Evolutionary conservation across 495 filamentous ascomycete genomes (phyloP), one percentile per base, ranked within the genome.

Genomic region (Pseudomonodictys pantanalensis): DNA sequence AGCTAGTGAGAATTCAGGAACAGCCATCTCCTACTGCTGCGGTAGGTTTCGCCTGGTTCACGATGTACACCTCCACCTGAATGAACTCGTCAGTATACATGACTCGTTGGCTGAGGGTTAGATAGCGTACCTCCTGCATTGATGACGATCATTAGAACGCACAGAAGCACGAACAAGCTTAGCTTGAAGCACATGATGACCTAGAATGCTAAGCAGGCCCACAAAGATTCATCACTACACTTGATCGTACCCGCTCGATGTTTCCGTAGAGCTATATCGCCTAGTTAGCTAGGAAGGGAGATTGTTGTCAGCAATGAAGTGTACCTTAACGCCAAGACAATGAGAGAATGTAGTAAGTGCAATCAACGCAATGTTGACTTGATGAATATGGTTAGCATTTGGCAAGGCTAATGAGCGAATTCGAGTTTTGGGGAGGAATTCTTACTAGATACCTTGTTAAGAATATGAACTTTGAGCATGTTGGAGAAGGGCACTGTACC

Each of bases 181-280:
- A 61, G 28, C 51, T 61, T 61, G 43, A 54, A 61, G 39, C 49
- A 46, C 58, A 61, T 61, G 11, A 61, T 28, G n/a, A 58, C 42
- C 56, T 58, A 12, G 2, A 30, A 23, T 9, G 23, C 8, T 48
- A 9, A 24, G 23, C 4, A 20, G 30, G 38, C 10, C 4, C 6
- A 43, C 24, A 3, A 7, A n/a, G 32, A 25, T 11, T 3, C 6
- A 41, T 4, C 25, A 5, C 4, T 33, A 15, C 12, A 4, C 10
- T 11, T 52, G 25, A 25, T 8, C 44, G 24, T 30, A 55, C 58
- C 11, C 58, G 12, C 26, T 61, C 58, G 6, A 61, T 48, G 18
- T 53, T 54, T 9, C 58, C 58, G 32, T 61, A 61, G 15, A 61
- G 30, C 56, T 60, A 43, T 5, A 24, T 11, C n/a, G n/a, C n/a